A percentile compares a stretch with the other conserved stretches of the same genome.
These are phyloP conservation scores for Candida parachauliodes DNA, from an alignment of 805 yeast species.

Conservation along the genomic window DNA sequence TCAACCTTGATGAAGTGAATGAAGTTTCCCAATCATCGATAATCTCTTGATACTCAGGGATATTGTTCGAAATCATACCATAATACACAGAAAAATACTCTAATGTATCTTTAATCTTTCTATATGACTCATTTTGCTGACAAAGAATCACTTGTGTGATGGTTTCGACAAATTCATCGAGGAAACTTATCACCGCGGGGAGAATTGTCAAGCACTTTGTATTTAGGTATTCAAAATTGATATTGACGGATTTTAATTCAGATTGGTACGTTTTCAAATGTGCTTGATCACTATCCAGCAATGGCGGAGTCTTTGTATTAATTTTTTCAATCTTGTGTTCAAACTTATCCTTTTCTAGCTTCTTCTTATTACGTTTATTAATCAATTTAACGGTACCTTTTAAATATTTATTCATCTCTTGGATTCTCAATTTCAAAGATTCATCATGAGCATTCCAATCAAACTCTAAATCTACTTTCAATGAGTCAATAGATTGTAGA, in stretches of 20 bases:
- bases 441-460: conserved; percentile 25
- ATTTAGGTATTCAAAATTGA: conserved; percentile 33
- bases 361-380: conserved; percentile 42
- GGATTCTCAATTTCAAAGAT: conserved; percentile 29
- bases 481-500: conserved; percentile 17
- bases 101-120: conserved; percentile 20
- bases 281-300: conserved; percentile 35
- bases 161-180: conserved; percentile 48
- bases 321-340: conserved; percentile 37
- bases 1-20: conserved; percentile 33
- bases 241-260: conserved; percentile 25
- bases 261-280: conserved; percentile 29
- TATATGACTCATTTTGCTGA: conserved; percentile 33
- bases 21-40: conserved; percentile 36
- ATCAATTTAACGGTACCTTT: conserved; percentile 37
- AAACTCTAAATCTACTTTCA: conserved; percentile 15
- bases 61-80: conserved; percentile 18
- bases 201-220: conserved; percentile 37
- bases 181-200: conserved; percentile 43
- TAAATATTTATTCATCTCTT: conserved; percentile 37
- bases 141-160: conserved; percentile 36
- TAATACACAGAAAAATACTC: conserved; percentile 20
- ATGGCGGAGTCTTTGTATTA: conserved; percentile 25
- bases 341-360: conserved; percentile 37
- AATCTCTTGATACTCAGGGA: conserved; percentile 27